Conservation (phyloP, 2,329 filamentous ascomycete genomes). For the Cladophialophora exuberans region DNA sequence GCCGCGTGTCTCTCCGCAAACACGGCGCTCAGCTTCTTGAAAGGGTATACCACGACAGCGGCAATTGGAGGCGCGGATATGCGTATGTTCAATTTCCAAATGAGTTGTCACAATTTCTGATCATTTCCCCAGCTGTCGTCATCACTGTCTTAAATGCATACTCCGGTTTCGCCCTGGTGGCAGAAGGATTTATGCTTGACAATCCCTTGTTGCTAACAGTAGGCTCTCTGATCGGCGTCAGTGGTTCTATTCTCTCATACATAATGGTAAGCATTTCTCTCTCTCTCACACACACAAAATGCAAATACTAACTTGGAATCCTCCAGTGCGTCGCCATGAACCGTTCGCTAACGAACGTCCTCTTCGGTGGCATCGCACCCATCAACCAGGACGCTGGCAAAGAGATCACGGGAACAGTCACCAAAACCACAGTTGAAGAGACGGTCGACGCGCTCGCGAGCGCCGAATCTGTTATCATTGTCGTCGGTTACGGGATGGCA, state of each 20-base stretch:
- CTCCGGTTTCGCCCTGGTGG: constrained; percentile 85
- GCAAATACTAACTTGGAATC: not conserved
- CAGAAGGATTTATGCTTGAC: constrained; percentile 89
- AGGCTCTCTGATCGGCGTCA: constrained; percentile 84
- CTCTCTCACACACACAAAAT: not conserved
- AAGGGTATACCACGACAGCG: constrained; percentile 84
- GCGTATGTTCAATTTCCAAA: constrained; percentile 63
- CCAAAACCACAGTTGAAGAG: constrained; percentile 77
- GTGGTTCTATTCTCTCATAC: constrained; percentile 85
- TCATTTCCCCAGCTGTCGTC: constrained; percentile 63
- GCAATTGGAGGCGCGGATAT: constrained; percentile 93
- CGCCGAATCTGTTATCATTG: constrained; percentile 81
- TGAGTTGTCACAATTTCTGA: too few species aligned
- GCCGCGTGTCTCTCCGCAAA: constrained; percentile 77
- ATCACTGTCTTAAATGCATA: constrained; percentile 91
- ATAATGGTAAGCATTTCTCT: constrained; percentile 56
- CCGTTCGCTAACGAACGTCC: constrained; percentile 80
- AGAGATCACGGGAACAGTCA: constrained; percentile 79
- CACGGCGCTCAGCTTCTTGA: constrained; percentile 76
- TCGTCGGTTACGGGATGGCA: constrained; percentile 92
- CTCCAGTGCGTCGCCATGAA: constrained; percentile 81
- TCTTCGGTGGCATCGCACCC: constrained; percentile 79
- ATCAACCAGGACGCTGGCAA: constrained; percentile 61
- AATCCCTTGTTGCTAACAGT: constrained; percentile 84
- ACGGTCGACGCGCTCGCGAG: constrained; percentile 74